A percentile compares a stretch with the other conserved stretches of the same genome.
phyloP scores from a whole-genome alignment of 2,329 filamentous ascomycete genomes.

The Clarireedia monteithiana region DNA sequence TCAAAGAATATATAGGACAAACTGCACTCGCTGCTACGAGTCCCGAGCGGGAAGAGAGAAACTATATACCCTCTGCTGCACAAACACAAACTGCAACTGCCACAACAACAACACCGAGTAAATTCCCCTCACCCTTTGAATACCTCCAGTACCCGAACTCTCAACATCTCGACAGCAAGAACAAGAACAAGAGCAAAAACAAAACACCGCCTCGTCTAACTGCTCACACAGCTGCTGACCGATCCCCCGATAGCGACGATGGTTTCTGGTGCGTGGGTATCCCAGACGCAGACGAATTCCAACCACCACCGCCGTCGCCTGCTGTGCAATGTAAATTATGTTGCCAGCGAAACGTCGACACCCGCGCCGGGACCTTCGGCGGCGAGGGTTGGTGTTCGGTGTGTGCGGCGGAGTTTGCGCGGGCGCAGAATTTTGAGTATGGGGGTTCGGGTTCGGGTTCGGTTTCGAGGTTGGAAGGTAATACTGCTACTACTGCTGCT shows the following conservation, averaged over 20 bases:
- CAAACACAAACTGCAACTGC: not conserved
- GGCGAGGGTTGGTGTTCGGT: no score
- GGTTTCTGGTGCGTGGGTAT: not conserved
- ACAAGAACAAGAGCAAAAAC: no score
- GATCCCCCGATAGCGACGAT: not conserved
- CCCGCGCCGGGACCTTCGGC: not conserved
- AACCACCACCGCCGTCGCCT: not conserved
- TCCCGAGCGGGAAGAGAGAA: no score
- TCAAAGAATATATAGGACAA: constrained; percentile 2
- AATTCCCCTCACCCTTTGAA: constrained; percentile 1
- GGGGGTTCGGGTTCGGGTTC: no score
- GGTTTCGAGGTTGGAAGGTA: no score
- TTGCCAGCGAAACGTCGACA: not conserved
- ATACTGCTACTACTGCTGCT: no score
- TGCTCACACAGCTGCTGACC: no score
- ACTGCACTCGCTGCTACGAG: not conserved
- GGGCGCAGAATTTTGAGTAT: no score
- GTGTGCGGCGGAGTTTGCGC: no score
- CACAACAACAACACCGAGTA: not conserved
- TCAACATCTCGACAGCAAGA: no score
- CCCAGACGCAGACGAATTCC: not conserved
- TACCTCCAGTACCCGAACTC: not conserved
- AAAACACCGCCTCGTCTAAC: no score
- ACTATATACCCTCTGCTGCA: no score
- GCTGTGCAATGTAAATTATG: not conserved